Evolutionary conservation across 306 rosid genomes (phyloP).

Genomic region (Fagus crenata): DNA sequence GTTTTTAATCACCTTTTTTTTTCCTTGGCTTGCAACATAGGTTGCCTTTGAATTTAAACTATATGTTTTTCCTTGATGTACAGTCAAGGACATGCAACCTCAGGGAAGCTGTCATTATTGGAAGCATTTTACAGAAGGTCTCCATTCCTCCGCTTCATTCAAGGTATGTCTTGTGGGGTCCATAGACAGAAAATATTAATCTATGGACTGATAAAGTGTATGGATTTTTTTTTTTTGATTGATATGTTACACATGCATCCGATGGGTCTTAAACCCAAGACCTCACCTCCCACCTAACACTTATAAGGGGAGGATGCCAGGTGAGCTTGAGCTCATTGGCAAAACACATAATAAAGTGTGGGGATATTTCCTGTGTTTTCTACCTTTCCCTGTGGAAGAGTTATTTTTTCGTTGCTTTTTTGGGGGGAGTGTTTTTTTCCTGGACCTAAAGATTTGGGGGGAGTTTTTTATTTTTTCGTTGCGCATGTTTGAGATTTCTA

Average conservation of each 20-base stretch:
- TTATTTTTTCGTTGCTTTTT: neutral
- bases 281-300: no score
- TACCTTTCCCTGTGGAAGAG: neutral
- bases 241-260: no score
- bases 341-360: neutral
- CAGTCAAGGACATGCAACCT: slow-evolving; percentile 83
- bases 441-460: neutral
- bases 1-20: neutral
- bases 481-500: slow-evolving; percentile 17
- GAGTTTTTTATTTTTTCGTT: neutral
- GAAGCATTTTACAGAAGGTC: slow-evolving; percentile 80
- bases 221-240: neutral
- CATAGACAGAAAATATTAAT: slow-evolving; percentile 4
- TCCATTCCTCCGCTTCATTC: slow-evolving; percentile 94
- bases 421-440: neutral
- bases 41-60: neutral
- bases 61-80: slow-evolving; percentile 36
- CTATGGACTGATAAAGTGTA: neutral
- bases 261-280: no score
- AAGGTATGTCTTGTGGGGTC: slow-evolving; percentile 48
- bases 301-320: no score
- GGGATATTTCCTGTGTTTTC: neutral
- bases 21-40: neutral
- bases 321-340: no score
- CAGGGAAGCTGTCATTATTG: slow-evolving; percentile 92